These are phyloP conservation scores for Gossypium sturtianum DNA, from an alignment of 345 rosid genomes.

Conservation along the genomic window DNA sequence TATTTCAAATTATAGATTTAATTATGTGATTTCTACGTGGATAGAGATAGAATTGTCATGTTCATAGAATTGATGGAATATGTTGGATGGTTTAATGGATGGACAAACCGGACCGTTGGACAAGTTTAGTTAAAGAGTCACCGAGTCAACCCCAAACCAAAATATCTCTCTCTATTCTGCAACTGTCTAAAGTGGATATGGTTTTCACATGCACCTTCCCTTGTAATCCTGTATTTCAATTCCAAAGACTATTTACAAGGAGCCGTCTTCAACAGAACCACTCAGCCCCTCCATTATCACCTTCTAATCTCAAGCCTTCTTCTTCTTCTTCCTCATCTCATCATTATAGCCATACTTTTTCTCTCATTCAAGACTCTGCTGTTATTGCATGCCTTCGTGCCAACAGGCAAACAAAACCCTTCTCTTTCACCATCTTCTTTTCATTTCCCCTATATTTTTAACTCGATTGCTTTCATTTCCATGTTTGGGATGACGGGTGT, in stretches of 20 bases:
- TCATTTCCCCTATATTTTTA: background rate
- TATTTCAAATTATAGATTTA: no score
- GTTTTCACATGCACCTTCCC: background rate
- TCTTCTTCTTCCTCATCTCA: background rate
- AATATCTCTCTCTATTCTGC: background rate
- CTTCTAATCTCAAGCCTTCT: background rate
- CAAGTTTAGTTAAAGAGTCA: background rate
- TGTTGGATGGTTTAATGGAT: no score
- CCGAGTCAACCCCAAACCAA: background rate
- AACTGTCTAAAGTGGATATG: background rate
- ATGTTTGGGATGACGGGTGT: background rate
- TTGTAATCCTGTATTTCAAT: background rate
- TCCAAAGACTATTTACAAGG: background rate
- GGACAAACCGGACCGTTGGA: background rate
- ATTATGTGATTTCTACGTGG: no score
- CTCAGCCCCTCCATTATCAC: background rate
- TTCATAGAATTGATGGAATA: no score
- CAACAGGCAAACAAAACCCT: slow-evolving; percentile 9
- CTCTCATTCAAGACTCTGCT: slow-evolving; percentile 36
- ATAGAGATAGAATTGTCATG: no score
- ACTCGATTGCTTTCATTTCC: background rate
- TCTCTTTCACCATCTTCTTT: background rate
- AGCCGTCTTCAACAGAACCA: background rate
- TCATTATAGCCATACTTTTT: slow-evolving; percentile 12
- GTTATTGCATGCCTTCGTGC: slow-evolving; percentile 62